phyloP scores from a whole-genome alignment of 140 eudicot species.

The Bidens hawaiensis region DNA sequence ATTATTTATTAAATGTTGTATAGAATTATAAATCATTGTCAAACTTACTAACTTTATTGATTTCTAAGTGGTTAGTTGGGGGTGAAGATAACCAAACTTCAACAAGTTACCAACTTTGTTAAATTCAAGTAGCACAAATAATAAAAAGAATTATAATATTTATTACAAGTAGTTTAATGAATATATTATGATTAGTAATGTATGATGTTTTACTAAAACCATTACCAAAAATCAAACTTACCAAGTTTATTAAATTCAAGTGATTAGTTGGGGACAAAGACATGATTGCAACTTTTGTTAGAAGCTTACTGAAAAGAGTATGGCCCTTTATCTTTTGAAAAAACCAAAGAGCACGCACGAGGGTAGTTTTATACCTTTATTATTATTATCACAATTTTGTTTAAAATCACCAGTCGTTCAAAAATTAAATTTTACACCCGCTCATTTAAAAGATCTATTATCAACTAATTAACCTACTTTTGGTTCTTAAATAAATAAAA shows the following conservation, averaged over 20 bases:
- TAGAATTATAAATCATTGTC: neutral
- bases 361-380: neutral
- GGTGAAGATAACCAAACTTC: neutral
- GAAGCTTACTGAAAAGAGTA: neutral
- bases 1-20: too few relatives aligned
- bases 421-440: neutral
- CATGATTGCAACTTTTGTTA: neutral
- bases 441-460: neutral
- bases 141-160: neutral
- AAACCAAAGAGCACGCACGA: slow-evolving; percentile 1
- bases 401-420: neutral
- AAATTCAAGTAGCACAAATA: neutral
- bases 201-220: neutral
- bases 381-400: neutral
- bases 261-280: neutral
- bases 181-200: neutral
- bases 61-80: neutral
- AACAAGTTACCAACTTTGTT: neutral
- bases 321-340: neutral
- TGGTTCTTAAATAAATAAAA: too few relatives aligned
- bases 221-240: neutral
- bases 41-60: neutral
- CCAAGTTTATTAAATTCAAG: neutral
- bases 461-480: too few relatives aligned
- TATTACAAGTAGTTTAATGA: neutral